Conservation (phyloP, 23 red algal genomes). For the Gracilaria vermiculophylla region DNA sequence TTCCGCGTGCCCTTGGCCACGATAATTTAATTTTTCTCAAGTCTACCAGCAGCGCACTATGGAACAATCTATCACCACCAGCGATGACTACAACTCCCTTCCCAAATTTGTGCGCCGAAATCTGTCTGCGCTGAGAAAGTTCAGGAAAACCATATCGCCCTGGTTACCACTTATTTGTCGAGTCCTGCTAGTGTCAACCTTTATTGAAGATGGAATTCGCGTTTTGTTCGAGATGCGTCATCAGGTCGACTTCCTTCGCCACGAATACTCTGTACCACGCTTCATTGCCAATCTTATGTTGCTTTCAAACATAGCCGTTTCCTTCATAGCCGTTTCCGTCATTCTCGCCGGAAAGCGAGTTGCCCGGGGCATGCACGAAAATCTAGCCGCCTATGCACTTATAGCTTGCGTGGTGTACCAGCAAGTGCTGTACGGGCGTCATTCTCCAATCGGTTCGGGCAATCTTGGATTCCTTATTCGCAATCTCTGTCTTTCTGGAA, state of each 20-base stretch:
- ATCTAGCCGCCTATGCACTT: constrained; percentile 70
- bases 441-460: constrained; percentile 83
- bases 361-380: constrained; percentile 68
- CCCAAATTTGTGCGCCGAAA: constrained; percentile 8
- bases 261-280: constrained; percentile 74
- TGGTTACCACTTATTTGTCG: constrained; percentile 73
- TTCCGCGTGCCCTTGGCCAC: no score
- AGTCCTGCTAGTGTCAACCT: constrained; percentile 92
- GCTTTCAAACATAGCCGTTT: constrained; percentile 61
- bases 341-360: constrained; percentile 63
- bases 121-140: constrained; percentile 11
- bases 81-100: neutral
- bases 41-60: no score
- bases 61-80: neutral
- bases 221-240: constrained; percentile 82
- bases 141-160: constrained; percentile 57
- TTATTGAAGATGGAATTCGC: constrained; percentile 92
- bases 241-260: constrained; percentile 78
- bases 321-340: constrained; percentile 66
- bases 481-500: constrained; percentile 90
- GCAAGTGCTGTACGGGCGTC: constrained; percentile 92
- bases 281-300: constrained; percentile 76
- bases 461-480: constrained; percentile 91
- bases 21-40: no score
- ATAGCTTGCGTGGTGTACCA: constrained; percentile 89